These are phyloP conservation scores for Trichosanthes cucumerina DNA, from an alignment of 306 rosid genomes.

Conservation along the genomic window DNA sequence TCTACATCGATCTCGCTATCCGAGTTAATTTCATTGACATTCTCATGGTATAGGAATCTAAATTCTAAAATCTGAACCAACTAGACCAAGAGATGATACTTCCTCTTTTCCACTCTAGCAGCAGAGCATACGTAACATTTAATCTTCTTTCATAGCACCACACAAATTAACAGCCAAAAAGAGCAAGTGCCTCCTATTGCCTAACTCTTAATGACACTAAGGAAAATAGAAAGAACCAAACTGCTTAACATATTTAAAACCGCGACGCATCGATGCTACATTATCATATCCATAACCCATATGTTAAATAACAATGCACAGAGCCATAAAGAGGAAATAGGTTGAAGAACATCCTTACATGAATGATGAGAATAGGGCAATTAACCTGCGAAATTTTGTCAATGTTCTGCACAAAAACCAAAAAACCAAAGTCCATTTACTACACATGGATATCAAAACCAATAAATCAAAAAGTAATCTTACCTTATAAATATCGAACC, in stretches of 20 bases:
- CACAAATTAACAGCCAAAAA: neutral
- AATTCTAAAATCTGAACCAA: neutral
- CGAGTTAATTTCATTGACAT: neutral
- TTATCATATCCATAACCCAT: neutral
- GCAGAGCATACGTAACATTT: neutral
- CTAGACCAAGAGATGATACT: neutral
- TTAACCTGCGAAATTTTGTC: constrained; percentile 54
- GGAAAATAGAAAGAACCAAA: neutral
- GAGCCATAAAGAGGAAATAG: neutral
- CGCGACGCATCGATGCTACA: neutral
- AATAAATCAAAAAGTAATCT: neutral
- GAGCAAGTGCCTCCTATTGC: neutral
- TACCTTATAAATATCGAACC: constrained; percentile 69
- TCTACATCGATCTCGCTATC: neutral
- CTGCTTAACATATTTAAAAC: neutral
- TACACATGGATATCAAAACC: neutral
- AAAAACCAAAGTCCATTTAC: constrained; percentile 11
- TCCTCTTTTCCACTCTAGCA: neutral
- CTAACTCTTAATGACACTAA: neutral
- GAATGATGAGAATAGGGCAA: constrained; percentile 62
- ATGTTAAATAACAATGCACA: neutral
- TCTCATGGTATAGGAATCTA: neutral
- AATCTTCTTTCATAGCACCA: neutral
- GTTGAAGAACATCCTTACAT: constrained; percentile 36
- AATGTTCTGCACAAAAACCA: constrained; percentile 35